These are phyloP conservation scores for Leccinum sublutescens DNA, from an alignment of 768 basidiomycete genomes.

Conservation along the genomic window DNA sequence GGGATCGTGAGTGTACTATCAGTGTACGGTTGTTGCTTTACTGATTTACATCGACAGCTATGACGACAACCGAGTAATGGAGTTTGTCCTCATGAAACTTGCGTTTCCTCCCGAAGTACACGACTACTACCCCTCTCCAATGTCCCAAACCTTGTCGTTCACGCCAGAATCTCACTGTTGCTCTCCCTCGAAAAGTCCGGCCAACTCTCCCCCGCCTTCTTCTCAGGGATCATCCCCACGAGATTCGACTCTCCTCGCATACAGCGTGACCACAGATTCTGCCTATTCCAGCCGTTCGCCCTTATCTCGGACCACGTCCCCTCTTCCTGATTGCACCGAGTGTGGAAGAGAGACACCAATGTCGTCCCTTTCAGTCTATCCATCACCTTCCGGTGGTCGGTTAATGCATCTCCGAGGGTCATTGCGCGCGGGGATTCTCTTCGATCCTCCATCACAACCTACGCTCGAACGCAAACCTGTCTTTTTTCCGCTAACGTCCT, in stretches of 20 bases:
- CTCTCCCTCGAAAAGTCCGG: conserved; percentile 27
- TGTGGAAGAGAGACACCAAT: conserved; percentile 16
- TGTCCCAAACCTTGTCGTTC: conserved; percentile 14
- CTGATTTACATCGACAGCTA: conserved; percentile 36
- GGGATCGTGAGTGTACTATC: conserved; percentile 41
- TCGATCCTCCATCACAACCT: conserved; percentile 14
- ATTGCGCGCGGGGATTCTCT: conserved; percentile 8
- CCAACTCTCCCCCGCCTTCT: conserved; percentile 28
- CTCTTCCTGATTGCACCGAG: conserved; percentile 19
- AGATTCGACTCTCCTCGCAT: conserved; percentile 18
- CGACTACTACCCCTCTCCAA: conserved; percentile 30
- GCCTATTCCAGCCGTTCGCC: conserved; percentile 21
- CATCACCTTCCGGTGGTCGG: conserved; percentile 8
- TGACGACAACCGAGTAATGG: conserved; percentile 63
- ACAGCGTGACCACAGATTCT: conserved; percentile 6
- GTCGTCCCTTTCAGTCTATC: conserved; percentile 4
- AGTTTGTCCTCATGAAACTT: conserved; percentile 69
- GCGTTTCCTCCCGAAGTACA: conserved; percentile 52
- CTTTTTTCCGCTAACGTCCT: conserved; percentile 61
- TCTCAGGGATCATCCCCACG: conserved; percentile 30
- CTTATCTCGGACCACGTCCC: conserved; percentile 20
- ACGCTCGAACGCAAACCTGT: conserved; percentile 1
- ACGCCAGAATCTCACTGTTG: conserved; percentile 12
- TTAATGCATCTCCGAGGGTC: conserved; percentile 1
- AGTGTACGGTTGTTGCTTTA: not conserved